A percentile compares a stretch with the other conserved stretches of the same genome.
Conservation (phyloP, 2,329 filamentous ascomycete species). For the Byssochlamys sp. region DNA sequence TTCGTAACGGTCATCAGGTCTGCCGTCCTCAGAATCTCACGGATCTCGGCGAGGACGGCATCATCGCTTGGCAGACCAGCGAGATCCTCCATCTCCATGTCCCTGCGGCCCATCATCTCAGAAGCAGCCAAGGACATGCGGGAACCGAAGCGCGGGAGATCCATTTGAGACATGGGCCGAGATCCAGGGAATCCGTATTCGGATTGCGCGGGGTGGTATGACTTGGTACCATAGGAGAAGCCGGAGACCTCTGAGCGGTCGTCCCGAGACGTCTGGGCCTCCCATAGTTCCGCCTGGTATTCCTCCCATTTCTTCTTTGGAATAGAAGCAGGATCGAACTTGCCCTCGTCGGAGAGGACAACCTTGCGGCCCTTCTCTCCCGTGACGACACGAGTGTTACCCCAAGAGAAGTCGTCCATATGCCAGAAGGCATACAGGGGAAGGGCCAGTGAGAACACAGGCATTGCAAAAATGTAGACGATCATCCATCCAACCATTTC, state of each 20-base stretch:
- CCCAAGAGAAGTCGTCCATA: slow-evolving; percentile 99
- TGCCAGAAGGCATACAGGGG: slow-evolving; percentile 96
- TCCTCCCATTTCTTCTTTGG: slow-evolving; percentile 99
- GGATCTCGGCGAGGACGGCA: slow-evolving; percentile 80
- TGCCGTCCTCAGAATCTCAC: slow-evolving; percentile 80
- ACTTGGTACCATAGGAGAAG: slow-evolving; percentile 86
- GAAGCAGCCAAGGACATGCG: slow-evolving; percentile 74
- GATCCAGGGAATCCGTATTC: slow-evolving; percentile 64
- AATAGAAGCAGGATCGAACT: slow-evolving; percentile 86
- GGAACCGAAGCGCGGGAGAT: slow-evolving; percentile 48
- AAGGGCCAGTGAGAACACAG: slow-evolving; percentile 80
- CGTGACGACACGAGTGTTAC: slow-evolving; percentile 93
- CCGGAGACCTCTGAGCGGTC: slow-evolving; percentile 89
- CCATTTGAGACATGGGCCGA: slow-evolving; percentile 51
- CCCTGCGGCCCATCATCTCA: slow-evolving; percentile 58
- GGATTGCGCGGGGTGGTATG: slow-evolving; percentile 50
- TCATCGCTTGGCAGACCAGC: slow-evolving; percentile 76
- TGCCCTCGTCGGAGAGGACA: slow-evolving; percentile 90
- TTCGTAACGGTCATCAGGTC: slow-evolving; percentile 98
- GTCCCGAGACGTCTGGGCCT: slow-evolving; percentile 72
- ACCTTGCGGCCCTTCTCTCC: slow-evolving; percentile 89
- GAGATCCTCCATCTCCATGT: slow-evolving; percentile 67
- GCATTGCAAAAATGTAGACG: slow-evolving; percentile 82
- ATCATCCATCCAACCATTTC: slow-evolving; percentile 99
- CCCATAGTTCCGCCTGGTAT: slow-evolving; percentile 96